Percentiles rank a stretch among this genome's conserved stretches.
Evolutionary conservation across 768 basidiomycete species (phyloP).

Genomic region (Pisolithus marmoratus): DNA sequence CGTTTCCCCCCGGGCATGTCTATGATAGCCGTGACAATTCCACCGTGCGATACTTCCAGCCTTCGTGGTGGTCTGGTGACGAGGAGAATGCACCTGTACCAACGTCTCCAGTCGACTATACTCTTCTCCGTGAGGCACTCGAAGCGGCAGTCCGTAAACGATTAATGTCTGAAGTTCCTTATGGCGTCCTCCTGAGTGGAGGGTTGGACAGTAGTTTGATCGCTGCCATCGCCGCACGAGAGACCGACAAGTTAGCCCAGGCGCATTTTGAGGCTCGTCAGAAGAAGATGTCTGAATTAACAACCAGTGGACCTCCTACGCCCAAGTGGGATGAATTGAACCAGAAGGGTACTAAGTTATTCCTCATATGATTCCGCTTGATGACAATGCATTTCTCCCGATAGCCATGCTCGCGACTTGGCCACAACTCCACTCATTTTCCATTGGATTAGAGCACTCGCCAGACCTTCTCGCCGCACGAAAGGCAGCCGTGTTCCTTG

Average conservation of each 20-base stretch:
- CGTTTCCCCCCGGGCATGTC: slow-evolving; percentile 96
- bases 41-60: slow-evolving; percentile 80
- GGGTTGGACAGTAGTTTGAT: slow-evolving; percentile 96
- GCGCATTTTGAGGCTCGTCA: slow-evolving; percentile 72
- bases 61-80: slow-evolving; percentile 88
- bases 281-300: slow-evolving; percentile 46
- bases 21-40: slow-evolving; percentile 82
- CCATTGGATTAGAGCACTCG: slow-evolving; percentile 90
- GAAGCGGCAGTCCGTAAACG: slow-evolving; percentile 93
- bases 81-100: slow-evolving; percentile 55
- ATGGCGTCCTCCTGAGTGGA: slow-evolving; percentile 92
- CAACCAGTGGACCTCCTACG: slow-evolving; percentile 49
- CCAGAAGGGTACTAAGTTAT: slow-evolving; percentile 46
- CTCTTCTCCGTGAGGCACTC: slow-evolving; percentile 68
- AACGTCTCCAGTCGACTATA: slow-evolving; percentile 56
- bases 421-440: slow-evolving; percentile 98
- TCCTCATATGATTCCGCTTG: neutral
- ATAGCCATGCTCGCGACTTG: slow-evolving; percentile 75
- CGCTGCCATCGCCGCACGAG: slow-evolving; percentile 88
- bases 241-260: slow-evolving; percentile 86
- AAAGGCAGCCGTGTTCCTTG: slow-evolving; percentile 89
- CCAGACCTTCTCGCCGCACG: slow-evolving; percentile 92
- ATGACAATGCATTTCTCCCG: slow-evolving; percentile 4
- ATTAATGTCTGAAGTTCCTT: slow-evolving; percentile 97
- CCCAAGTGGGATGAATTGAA: slow-evolving; percentile 38